phyloP scores from a whole-genome alignment of 441 rosid species.

The Bruguiera hainesii region DNA sequence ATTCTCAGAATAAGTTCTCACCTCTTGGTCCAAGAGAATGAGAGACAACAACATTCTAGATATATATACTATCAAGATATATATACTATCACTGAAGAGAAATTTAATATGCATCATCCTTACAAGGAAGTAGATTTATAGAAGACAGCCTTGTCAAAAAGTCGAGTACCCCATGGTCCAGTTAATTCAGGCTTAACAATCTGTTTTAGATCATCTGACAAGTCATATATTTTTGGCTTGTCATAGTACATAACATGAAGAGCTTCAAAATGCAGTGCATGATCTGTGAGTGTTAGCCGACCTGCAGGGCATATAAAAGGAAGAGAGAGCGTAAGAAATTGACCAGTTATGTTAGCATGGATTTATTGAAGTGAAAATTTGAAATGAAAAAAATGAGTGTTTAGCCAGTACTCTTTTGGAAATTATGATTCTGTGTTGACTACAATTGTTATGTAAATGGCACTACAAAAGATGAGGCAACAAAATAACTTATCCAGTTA shows the following conservation, averaged over 20 bases:
- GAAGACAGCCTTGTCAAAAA: constrained; percentile 86
- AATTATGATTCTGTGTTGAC: too few species aligned
- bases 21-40: constrained; percentile 3
- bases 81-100: too few species aligned
- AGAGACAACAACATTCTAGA: constrained; percentile 11
- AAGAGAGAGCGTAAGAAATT: constrained; percentile 10
- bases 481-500: constrained; percentile 7
- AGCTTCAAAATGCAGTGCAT: constrained; percentile 85
- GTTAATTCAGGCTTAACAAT: constrained; percentile 81
- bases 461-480: constrained; percentile 1
- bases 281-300: constrained; percentile 79
- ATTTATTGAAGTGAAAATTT: too few species aligned
- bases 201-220: constrained; percentile 85
- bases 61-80: too few species aligned
- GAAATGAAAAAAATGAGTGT: too few species aligned
- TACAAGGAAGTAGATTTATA: constrained; percentile 86
- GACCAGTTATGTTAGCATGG: not conserved
- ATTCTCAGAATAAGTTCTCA: constrained; percentile 21
- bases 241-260: constrained; percentile 82
- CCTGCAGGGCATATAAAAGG: constrained; percentile 39
- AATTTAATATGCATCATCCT: constrained; percentile 24
- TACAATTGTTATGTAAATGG: too few species aligned
- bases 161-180: constrained; percentile 96
- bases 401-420: too few species aligned
- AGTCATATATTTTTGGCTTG: constrained; percentile 77